Conservation (phyloP, 2,329 filamentous ascomycete species). For the Fusarium annulatum region DNA sequence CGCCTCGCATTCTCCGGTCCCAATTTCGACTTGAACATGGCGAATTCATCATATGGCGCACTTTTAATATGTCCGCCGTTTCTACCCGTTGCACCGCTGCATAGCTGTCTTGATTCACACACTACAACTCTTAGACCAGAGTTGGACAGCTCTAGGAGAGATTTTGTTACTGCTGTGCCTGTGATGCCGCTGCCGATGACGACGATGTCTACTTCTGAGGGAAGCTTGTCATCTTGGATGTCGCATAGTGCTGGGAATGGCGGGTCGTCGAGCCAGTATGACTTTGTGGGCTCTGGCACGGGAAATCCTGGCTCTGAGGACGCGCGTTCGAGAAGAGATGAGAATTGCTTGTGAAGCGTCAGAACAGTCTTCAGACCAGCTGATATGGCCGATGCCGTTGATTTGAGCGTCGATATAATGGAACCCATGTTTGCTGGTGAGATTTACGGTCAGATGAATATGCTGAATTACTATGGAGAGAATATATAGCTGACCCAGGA, state of each 20-base stretch:
- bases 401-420: conserved; percentile 46
- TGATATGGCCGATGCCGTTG: conserved; percentile 37
- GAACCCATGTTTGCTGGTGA: conserved; percentile 46
- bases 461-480: not conserved
- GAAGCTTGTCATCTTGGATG: conserved; percentile 47
- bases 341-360: conserved; percentile 44
- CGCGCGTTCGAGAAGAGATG: conserved; percentile 46
- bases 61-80: conserved; percentile 65
- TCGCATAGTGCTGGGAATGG: conserved; percentile 56
- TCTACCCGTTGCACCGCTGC: conserved; percentile 64
- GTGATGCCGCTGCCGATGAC: conserved; percentile 68
- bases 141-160: conserved; percentile 43
- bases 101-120: conserved; percentile 62
- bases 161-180: conserved; percentile 50
- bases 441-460: not conserved
- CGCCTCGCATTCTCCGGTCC: conserved; percentile 52
- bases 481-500: not conserved
- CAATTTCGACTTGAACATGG: conserved; percentile 45
- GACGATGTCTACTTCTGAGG: conserved; percentile 57
- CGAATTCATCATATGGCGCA: conserved; percentile 56
- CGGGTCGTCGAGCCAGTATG: conserved; percentile 60
- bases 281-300: conserved; percentile 52
- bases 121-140: conserved; percentile 52
- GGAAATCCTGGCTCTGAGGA: conserved; percentile 54
- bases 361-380: conserved; percentile 43